Percentiles rank a stretch among this genome's conserved stretches.
Evolutionary conservation across 305 asterid species (phyloP).

Genomic region (Solanum hybrid): DNA sequence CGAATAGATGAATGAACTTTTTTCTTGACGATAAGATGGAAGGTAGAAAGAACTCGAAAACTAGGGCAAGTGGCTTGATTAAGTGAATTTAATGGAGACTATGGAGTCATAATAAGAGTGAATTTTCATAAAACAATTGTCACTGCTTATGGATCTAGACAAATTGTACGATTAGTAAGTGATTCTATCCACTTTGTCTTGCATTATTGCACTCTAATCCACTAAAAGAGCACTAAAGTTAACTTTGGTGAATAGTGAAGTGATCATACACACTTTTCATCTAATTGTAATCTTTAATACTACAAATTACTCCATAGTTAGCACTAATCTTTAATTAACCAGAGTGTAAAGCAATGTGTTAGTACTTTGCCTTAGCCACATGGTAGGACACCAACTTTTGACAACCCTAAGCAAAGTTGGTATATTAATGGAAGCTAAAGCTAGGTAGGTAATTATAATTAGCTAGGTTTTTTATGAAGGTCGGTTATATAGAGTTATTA

Average conservation of each 20-base stretch:
- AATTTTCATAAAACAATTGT: not conserved
- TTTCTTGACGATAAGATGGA: not conserved
- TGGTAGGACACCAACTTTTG: constrained; percentile 8
- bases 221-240: not conserved
- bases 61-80: not conserved
- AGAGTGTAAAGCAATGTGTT: not conserved
- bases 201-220: constrained; percentile 1
- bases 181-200: not conserved
- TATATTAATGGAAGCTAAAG: not conserved
- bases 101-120: not conserved
- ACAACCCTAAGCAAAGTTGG: not conserved
- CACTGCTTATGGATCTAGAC: not conserved
- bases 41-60: not conserved
- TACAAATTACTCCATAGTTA: not conserved
- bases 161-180: not conserved
- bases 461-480: not conserved
- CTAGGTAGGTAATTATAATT: constrained; percentile 8
- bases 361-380: not conserved
- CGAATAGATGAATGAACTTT: not conserved
- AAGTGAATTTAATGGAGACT: not conserved
- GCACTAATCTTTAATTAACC: not conserved
- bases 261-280: not conserved
- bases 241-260: not conserved
- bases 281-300: not conserved
- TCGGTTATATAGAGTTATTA: not conserved